phyloP scores from a whole-genome alignment of 331 rosid genomes.

The Erythrophleum ivorense region DNA sequence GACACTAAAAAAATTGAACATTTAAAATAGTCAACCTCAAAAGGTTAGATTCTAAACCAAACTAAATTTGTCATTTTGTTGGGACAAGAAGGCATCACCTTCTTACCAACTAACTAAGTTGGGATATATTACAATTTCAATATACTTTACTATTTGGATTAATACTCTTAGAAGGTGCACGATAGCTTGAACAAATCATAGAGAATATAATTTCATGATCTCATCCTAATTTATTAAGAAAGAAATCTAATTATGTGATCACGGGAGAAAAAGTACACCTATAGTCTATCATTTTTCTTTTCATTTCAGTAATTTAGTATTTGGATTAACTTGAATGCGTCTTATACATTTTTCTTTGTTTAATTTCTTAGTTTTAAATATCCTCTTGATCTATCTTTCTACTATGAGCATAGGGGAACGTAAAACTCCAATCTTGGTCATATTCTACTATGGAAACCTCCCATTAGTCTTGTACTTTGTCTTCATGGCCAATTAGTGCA shows the following conservation, averaged over 20 bases:
- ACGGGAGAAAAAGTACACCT: conserved; percentile 6
- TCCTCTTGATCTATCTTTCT: no score
- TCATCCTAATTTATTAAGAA: conserved; percentile 12
- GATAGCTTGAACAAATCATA: neutral
- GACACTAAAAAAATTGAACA: neutral
- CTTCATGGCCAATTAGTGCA: no score
- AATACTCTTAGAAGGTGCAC: neutral
- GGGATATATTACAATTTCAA: conserved; percentile 21
- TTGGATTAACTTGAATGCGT: neutral
- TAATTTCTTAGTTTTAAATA: no score
- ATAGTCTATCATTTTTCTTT: no score
- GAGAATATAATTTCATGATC: conserved; percentile 21
- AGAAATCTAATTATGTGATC: conserved; percentile 15
- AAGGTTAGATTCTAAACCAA: conserved; percentile 40
- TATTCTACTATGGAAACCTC: no score
- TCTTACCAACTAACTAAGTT: no score
- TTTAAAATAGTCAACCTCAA: conserved; percentile 10
- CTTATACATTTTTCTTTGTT: no score
- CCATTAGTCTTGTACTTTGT: no score
- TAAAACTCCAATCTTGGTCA: no score
- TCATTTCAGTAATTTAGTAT: neutral
- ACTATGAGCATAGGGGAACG: no score
- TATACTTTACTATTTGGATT: neutral
- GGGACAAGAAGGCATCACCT: conserved; percentile 24
- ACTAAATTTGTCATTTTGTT: conserved; percentile 33